Conservation (phyloP, 1,139 yeast genomes). For the Starmera stellimalicola region DNA sequence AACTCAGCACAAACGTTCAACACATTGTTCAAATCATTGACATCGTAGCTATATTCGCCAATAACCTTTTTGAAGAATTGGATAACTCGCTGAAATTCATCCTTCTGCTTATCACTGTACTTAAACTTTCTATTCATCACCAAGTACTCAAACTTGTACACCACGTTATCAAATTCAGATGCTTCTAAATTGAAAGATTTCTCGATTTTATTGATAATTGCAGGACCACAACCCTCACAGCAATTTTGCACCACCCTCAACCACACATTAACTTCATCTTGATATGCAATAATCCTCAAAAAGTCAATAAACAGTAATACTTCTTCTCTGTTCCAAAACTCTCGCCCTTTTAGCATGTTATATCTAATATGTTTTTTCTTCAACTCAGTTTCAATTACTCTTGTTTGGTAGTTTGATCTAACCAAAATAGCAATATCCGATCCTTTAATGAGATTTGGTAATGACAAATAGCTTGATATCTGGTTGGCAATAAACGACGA, state of each 20-base stretch:
- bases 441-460: constrained; percentile 32
- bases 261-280: constrained; percentile 50
- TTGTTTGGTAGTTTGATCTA: constrained; percentile 49
- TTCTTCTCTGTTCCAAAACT: constrained; percentile 76
- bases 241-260: constrained; percentile 51
- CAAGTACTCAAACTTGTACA: not conserved
- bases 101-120: not conserved
- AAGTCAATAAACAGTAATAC: constrained; percentile 55
- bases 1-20: no score
- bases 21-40: no score
- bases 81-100: not conserved
- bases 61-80: not conserved
- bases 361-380: constrained; percentile 49
- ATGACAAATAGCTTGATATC: constrained; percentile 33
- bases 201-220: constrained; percentile 33
- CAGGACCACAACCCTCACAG: constrained; percentile 63
- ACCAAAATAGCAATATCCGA: constrained; percentile 66
- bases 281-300: constrained; percentile 49
- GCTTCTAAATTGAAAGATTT: constrained; percentile 10
- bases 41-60: not conserved
- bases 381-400: constrained; percentile 54
- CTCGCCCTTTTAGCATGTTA: constrained; percentile 55
- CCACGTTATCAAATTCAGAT: not conserved
- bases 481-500: constrained; percentile 51
- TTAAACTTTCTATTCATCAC: not conserved